A percentile compares a stretch with the other conserved stretches of the same genome.
These are phyloP conservation scores for Rhizopus arrhizus DNA, from an alignment of 371 early-diverging fungal genomes.

Conservation along the genomic window DNA sequence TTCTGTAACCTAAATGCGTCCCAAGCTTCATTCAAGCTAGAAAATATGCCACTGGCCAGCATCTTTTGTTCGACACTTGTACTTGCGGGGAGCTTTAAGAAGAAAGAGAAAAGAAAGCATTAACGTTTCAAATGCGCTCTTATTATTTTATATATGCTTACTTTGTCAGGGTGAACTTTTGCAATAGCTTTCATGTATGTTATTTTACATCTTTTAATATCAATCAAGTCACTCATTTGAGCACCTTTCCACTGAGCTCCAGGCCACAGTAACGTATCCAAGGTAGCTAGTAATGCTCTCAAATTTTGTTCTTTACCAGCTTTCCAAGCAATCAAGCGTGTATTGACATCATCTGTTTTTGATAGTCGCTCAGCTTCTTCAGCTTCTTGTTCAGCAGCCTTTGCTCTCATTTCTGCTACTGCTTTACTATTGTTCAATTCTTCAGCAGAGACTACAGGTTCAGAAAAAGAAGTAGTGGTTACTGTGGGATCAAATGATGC, in stretches of 20 bases:
- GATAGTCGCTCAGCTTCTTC: conserved; percentile 82
- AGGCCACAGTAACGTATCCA: conserved; percentile 84
- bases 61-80: conserved; percentile 74
- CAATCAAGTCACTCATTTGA: conserved; percentile 83
- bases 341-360: conserved; percentile 79
- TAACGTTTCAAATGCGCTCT: neutral
- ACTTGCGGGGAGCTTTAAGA: conserved; percentile 37
- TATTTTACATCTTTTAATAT: conserved; percentile 85
- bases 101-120: neutral
- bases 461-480: neutral
- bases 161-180: conserved; percentile 96
- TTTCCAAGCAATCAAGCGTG: conserved; percentile 71
- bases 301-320: conserved; percentile 87
- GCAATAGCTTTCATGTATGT: conserved; percentile 90
- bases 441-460: conserved; percentile 12
- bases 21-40: conserved; percentile 86
- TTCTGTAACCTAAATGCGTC: conserved; percentile 69
- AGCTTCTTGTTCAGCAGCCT: conserved; percentile 66
- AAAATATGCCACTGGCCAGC: conserved; percentile 82
- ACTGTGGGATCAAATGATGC: conserved; percentile 14
- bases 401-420: conserved; percentile 72
- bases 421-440: conserved; percentile 49
- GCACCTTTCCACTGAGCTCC: conserved; percentile 75
- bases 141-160: conserved; percentile 26
- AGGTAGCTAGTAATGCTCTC: conserved; percentile 84